Conservation (phyloP, 139 green algal genomes). For the Chlamydomonas sp. region DNA sequence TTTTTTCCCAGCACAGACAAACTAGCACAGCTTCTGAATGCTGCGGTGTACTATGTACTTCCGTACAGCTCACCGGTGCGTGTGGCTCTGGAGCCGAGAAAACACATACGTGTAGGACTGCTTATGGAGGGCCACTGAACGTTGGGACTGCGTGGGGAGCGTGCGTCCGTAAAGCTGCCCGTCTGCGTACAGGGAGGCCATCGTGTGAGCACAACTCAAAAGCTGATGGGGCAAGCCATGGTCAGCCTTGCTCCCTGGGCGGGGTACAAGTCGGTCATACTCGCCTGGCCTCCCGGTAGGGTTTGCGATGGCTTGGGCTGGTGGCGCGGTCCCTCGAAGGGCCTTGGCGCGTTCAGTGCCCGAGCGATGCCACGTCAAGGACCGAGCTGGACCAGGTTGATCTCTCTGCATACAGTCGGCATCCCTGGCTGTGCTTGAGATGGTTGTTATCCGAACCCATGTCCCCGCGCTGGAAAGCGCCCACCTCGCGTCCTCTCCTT, state of each 20-base stretch:
- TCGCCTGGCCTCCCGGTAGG: neutral
- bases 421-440: too few relatives aligned
- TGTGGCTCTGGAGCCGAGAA: neutral
- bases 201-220: neutral
- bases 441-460: too few relatives aligned
- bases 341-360: neutral
- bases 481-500: too few relatives aligned
- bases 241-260: neutral
- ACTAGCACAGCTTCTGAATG: too few relatives aligned
- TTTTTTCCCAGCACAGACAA: too few relatives aligned
- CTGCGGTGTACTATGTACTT: too few relatives aligned
- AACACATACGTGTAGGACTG: slow-evolving; percentile 40
- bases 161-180: too few relatives aligned
- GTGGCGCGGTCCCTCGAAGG: neutral
- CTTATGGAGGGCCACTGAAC: slow-evolving; percentile 5
- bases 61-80: slow-evolving; percentile 1
- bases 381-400: too few relatives aligned
- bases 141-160: neutral
- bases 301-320: neutral
- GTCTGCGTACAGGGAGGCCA: neutral
- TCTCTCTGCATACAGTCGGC: too few relatives aligned
- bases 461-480: too few relatives aligned
- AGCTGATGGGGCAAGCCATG: neutral
- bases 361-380: slow-evolving; percentile 3
- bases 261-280: too few relatives aligned